phyloP scores from a whole-genome alignment of 345 rosid species.

The Eucalyptus regnans region DNA sequence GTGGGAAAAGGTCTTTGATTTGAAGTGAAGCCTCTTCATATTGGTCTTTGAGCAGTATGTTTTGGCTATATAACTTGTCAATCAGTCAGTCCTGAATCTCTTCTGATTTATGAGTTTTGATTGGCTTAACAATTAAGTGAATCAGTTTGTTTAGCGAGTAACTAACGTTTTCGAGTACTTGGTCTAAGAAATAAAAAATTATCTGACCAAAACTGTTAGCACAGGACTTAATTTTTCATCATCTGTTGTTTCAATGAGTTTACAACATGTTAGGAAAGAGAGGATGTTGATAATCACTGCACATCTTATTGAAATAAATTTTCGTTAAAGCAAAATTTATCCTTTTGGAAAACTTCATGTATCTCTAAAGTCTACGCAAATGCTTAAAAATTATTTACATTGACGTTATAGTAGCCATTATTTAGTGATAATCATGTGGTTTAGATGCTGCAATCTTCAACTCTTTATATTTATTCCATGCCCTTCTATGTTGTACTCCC shows the following conservation, averaged over 20 bases:
- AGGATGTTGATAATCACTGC: not conserved
- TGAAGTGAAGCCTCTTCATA: no score
- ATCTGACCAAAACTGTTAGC: no score
- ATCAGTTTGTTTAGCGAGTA: no score
- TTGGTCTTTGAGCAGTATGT: no score
- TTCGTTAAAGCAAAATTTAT: not conserved
- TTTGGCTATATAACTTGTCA: no score
- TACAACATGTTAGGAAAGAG: not conserved
- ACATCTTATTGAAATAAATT: not conserved
- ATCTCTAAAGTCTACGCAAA: not conserved
- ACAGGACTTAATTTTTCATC: no score
- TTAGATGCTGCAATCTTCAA: not conserved
- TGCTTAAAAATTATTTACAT: not conserved
- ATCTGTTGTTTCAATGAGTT: not conserved
- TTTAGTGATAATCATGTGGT: not conserved
- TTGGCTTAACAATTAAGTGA: no score
- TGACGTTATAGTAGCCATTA: not conserved
- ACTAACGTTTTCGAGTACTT: no score
- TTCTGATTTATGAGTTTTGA: no score
- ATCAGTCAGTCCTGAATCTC: no score
- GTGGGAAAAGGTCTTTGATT: no score
- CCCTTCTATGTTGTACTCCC: not conserved
- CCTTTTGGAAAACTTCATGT: not conserved
- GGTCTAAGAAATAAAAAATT: no score
- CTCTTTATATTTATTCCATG: not conserved